Evolutionary conservation across 352 stramenopile species (phyloP), one percentile per base, ranked within the genome.

Genomic region (Phytopythium vexans): DNA sequence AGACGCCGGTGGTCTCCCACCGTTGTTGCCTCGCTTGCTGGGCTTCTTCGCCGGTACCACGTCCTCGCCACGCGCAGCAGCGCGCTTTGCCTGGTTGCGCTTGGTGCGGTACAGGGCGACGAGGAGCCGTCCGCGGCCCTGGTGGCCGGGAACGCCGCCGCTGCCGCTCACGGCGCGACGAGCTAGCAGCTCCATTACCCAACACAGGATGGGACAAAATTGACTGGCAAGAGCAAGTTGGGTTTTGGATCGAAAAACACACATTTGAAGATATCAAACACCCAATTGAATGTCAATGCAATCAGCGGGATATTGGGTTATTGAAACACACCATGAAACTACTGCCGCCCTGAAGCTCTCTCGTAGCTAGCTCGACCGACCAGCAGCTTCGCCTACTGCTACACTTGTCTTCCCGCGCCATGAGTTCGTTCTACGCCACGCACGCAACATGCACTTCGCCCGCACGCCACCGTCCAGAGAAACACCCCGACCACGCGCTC

Each of bases 91-190:
- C 44, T 74, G 62, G 38, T 55, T 77, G 21, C 73, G 73, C 56
- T 84, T 84, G 8, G 73, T 77, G 45, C 73, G 70, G 42, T 84
- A 84, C 50, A 64, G 74, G 33, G 70, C 73, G 27, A 78, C 59
- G 14, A 77, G 57, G 12, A 76, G 35, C 15, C 54, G 52, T 12
- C 33, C 39, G 40, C 55, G 60, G 36, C 54, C 34, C n/a, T 45
- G 58, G 5, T 34, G 34, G 35, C 33, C 8, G 56, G 49, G 44
- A 55, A 41, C 41, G 35, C 27, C 40, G 51, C 41, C 49, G 52
- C 59, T 53, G 41, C 54, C 37, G 8, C 21, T 27, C 21, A 48
- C 48, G 15, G 44, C 56, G 21, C 60, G 53, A 46, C 58, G 66
- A 12, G 70, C 6, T 32, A 79, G 63, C 58, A 80, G 56, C 71